Base-by-base conservation (phyloP, 768 basidiomycete genomes). In the Agaricus blazei region DNA sequence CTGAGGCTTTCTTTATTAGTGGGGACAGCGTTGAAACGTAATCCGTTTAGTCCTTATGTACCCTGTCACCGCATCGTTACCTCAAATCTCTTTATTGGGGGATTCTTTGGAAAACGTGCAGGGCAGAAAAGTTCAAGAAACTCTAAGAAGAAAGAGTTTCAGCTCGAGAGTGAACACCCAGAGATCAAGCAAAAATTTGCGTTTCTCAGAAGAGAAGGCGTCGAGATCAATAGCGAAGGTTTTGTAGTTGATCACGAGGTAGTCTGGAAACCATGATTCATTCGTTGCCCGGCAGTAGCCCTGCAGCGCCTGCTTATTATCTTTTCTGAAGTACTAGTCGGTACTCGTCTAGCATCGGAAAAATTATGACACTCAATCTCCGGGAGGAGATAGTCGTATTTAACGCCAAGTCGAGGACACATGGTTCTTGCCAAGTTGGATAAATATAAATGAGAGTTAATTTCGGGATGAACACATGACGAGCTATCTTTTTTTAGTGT, bases 51-150 rank as follows among this genome's bases (percentile, higher is more conserved):
- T 3, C 87, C 87, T 0, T 76, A 72, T 56, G 74, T 88, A 4
- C 87, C 87, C 0, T 89, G 87, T 57, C 87, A 88, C 61, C 80
- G 87, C 34, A 76, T 89, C 51, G 78, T 88, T 12, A 82, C 85
- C 0, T 80, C 83, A 0, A 80, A 75, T 58, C 64, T 76, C 9
- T 84, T 75, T 52, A 71, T 87, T 11, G 86, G 85, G 2, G 87
- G 87, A 0, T 87, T 82, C 63, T 71, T 67, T 40, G 85, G 84
- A 15, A 81, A 85, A 65, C 84, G 83, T 81, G 79, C 76, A 3
- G 72, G 68, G 34, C 54, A 40, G 19, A 31, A 34, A 31, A 28
- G 9, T 19, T n/a, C 9, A 34, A 15, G 31, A 29, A 34, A 23
- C 48, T 49, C 31, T 15, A 36, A 15, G 27, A 48, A 29, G 19